Percentiles rank a stretch among this genome's conserved stretches.
phyloP scores from a whole-genome alignment of 129 eudicot species.

The Saussurea involucrata region DNA sequence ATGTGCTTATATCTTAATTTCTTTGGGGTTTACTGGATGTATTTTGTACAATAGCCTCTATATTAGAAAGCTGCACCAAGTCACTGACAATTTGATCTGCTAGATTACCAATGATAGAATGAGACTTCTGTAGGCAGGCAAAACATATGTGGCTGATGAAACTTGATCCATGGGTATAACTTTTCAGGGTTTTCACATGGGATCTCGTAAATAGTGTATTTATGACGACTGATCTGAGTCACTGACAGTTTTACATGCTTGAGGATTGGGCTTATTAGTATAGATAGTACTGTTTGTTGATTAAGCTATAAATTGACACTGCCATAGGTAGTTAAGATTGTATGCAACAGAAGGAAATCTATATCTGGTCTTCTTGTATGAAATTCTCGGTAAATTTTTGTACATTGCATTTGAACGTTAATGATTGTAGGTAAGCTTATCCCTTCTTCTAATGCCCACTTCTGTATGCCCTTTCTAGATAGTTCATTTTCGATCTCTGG shows the following conservation, averaged over 20 bases:
- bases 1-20: neutral
- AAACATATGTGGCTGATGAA: neutral
- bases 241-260: neutral
- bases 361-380: neutral
- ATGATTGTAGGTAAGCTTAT: neutral
- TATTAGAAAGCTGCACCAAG: neutral
- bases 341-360: neutral
- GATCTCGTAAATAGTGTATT: neutral
- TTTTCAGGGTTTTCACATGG: neutral
- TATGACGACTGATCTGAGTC: neutral
- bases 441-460: neutral
- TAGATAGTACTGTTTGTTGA: neutral
- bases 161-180: neutral
- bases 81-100: neutral
- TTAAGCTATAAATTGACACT: neutral
- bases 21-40: neutral
- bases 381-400: neutral
- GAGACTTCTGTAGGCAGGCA: neutral
- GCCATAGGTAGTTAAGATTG: neutral
- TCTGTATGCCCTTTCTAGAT: constrained; percentile 38
- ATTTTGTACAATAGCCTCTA: neutral
- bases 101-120: neutral
- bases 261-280: neutral
- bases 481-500: constrained; percentile 78
- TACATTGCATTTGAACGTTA: neutral